phyloP scores from a whole-genome alignment of 2,329 filamentous ascomycete genomes.

The Davidsoniella virescens region DNA sequence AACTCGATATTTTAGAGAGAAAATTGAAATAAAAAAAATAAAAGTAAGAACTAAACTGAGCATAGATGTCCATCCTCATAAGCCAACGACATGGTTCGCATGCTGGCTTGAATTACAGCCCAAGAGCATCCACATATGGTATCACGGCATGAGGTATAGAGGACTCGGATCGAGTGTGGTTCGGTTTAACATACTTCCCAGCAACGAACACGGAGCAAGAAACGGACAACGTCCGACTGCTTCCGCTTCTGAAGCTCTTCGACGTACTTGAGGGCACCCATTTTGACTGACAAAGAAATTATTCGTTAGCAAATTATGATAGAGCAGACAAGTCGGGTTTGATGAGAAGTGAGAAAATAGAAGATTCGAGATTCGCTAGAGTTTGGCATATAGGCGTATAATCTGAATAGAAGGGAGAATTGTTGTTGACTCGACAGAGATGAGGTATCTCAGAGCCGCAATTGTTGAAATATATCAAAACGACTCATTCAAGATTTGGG shows the following conservation, averaged over 20 bases:
- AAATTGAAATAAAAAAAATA: too few species aligned
- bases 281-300: constrained; percentile 40
- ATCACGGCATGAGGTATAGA: constrained; percentile 10
- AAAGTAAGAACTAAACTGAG: not conserved
- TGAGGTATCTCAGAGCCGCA: too few species aligned
- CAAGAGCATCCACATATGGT: constrained; percentile 14
- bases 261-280: constrained; percentile 99
- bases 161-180: constrained; percentile 13
- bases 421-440: too few species aligned
- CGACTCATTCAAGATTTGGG: too few species aligned
- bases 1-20: constrained; percentile 7
- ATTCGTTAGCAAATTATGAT: not conserved
- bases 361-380: too few species aligned
- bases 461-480: too few species aligned
- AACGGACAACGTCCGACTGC: constrained; percentile 99
- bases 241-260: constrained; percentile 99
- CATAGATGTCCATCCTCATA: constrained; percentile 6
- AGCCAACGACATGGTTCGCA: constrained; percentile 12
- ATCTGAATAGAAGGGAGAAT: not conserved
- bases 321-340: not conserved
- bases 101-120: constrained; percentile 12
- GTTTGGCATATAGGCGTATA: not conserved
- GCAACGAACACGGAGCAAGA: constrained; percentile 98
- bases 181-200: constrained; percentile 74
- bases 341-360: not conserved